Conservation (phyloP, 208 protist genomes). For the Acanthamoeba healyi region DNA sequence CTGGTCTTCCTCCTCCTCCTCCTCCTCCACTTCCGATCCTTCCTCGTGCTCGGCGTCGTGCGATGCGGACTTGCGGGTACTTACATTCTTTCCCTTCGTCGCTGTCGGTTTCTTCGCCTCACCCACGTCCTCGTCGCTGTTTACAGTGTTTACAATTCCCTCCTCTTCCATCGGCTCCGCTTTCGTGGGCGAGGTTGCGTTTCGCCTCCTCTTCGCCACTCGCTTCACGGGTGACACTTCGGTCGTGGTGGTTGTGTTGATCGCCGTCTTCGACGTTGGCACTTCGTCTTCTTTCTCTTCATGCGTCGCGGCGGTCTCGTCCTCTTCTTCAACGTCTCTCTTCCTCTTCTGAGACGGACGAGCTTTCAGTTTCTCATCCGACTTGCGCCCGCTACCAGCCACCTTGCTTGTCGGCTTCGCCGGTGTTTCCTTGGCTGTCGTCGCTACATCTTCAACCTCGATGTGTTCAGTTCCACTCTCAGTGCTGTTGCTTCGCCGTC, state of each 20-base stretch:
- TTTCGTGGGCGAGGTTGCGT: neutral
- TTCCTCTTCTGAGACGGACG: neutral
- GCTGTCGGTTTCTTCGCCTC: neutral
- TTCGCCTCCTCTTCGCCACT: neutral
- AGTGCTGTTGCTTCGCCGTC: neutral
- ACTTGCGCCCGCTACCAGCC: neutral
- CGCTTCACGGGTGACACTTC: neutral
- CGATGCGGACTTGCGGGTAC: neutral
- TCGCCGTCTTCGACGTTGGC: neutral
- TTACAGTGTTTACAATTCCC: neutral
- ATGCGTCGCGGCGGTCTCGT: too few relatives aligned
- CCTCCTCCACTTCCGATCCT: neutral
- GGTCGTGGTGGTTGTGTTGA: neutral
- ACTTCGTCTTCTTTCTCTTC: constrained; percentile 7
- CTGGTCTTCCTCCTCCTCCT: neutral
- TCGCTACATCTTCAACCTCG: neutral
- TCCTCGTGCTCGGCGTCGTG: neutral
- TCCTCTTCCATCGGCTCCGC: constrained; percentile 7
- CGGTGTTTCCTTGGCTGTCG: neutral
- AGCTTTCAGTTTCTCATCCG: neutral
- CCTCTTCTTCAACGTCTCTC: neutral
- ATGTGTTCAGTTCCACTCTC: neutral
- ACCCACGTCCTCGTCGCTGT: constrained; percentile 21
- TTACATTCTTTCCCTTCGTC: neutral
- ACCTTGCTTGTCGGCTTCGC: neutral